Evolutionary conservation across 2,329 filamentous ascomycete genomes (phyloP).

Genomic region (Claviceps quebecensis): DNA sequence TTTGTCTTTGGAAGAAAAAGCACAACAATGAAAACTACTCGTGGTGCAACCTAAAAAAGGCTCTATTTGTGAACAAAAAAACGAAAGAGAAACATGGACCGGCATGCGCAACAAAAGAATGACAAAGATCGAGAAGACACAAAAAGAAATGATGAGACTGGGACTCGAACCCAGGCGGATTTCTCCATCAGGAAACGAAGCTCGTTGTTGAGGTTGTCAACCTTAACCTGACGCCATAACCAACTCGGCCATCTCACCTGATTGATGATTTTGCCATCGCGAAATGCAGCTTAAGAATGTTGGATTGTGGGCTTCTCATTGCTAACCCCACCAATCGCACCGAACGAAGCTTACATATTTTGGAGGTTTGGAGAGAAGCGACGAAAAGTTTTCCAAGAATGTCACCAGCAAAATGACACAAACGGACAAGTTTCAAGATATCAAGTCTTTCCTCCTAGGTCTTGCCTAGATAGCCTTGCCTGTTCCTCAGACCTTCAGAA

Average conservation of each 20-base stretch:
- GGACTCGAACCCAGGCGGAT: neutral
- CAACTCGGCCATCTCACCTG: constrained; percentile 6
- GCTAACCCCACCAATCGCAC: neutral
- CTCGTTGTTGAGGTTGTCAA: constrained; percentile 12
- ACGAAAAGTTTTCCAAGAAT: neutral
- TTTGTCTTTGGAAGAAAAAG: too few relatives aligned
- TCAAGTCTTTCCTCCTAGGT: too few relatives aligned
- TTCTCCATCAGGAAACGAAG: neutral
- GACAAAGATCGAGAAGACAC: neutral
- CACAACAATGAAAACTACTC: too few relatives aligned
- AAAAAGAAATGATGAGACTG: neutral
- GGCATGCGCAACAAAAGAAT: neutral
- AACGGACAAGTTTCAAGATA: too few relatives aligned
- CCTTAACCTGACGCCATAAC: constrained; percentile 24
- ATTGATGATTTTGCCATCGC: accelerated
- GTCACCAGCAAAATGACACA: too few relatives aligned
- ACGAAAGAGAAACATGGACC: too few relatives aligned
- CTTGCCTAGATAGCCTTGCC: too few relatives aligned
- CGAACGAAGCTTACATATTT: neutral
- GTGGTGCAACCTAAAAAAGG: too few relatives aligned
- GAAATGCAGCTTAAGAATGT: neutral
- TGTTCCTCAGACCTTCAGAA: too few relatives aligned
- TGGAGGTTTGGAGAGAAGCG: neutral
- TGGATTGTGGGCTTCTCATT: accelerated
- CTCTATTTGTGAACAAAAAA: too few relatives aligned